phyloP scores from a whole-genome alignment of 164 flowering plant genomes.

The Macadamia tetraphylla region DNA sequence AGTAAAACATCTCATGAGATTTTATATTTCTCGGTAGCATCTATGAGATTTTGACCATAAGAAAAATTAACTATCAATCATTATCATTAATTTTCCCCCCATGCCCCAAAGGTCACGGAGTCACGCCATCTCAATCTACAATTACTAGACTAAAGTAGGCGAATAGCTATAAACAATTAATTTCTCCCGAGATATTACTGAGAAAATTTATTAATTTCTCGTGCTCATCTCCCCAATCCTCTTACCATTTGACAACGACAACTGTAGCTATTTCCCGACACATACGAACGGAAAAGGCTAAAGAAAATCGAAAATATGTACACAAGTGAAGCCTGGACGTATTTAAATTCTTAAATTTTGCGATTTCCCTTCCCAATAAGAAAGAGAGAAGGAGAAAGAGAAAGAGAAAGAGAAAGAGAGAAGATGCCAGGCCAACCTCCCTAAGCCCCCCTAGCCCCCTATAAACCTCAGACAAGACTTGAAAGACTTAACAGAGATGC shows the following conservation, averaged over 20 bases:
- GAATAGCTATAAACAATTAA: too few relatives aligned
- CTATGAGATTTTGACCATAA: neutral
- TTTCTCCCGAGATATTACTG: constrained; percentile 7
- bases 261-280: neutral
- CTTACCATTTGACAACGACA: neutral
- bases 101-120: too few relatives aligned
- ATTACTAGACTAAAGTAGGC: too few relatives aligned
- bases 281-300: neutral
- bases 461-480: too few relatives aligned
- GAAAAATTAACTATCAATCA: neutral
- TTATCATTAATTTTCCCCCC: neutral
- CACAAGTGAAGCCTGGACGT: too few relatives aligned
- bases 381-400: constrained; percentile 5
- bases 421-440: neutral
- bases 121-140: too few relatives aligned
- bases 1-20: too few relatives aligned
- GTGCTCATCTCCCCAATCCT: neutral
- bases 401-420: neutral
- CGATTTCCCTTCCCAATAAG: constrained; percentile 15
- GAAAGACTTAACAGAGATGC: neutral
- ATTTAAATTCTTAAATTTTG: neutral
- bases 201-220: neutral
- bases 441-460: too few relatives aligned
- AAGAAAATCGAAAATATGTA: too few relatives aligned
- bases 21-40: too few relatives aligned